These are phyloP conservation scores for Plectranthus barbatus DNA, from an alignment of 257 asterid genomes.

Conservation along the genomic window DNA sequence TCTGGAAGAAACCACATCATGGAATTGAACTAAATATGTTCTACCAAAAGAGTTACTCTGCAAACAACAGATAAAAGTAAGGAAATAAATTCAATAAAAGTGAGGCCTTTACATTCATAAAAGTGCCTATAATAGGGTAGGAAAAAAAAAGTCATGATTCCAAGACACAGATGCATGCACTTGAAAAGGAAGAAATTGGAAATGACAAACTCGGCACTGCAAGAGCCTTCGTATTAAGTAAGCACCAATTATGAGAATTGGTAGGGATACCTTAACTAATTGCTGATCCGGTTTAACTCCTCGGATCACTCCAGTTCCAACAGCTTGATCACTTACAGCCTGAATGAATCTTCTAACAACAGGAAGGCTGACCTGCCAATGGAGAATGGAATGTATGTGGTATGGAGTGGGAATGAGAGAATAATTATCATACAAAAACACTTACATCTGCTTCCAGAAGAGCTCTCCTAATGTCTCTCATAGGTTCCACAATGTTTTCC, in stretches of 20 bases:
- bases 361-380: slow-evolving; percentile 91
- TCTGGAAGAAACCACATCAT: neutral
- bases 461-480: slow-evolving; percentile 93
- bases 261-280: slow-evolving; percentile 70
- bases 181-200: neutral
- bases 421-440: neutral
- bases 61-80: neutral
- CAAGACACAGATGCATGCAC: neutral
- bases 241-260: neutral
- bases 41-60: neutral
- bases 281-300: slow-evolving; percentile 97
- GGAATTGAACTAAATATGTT: neutral
- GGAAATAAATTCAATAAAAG: neutral
- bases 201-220: neutral
- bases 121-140: neutral
- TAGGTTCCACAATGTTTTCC: slow-evolving; percentile 93
- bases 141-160: neutral
- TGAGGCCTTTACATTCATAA: neutral
- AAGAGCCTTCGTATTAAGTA: neutral
- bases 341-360: slow-evolving; percentile 96
- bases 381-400: neutral
- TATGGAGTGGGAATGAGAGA: neutral
- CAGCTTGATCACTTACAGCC: slow-evolving; percentile 82
- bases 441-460: slow-evolving; percentile 97
- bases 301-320: slow-evolving; percentile 82